These are phyloP conservation scores for Dipteronia sinensis DNA, from an alignment of 345 rosid species.

Conservation along the genomic window DNA sequence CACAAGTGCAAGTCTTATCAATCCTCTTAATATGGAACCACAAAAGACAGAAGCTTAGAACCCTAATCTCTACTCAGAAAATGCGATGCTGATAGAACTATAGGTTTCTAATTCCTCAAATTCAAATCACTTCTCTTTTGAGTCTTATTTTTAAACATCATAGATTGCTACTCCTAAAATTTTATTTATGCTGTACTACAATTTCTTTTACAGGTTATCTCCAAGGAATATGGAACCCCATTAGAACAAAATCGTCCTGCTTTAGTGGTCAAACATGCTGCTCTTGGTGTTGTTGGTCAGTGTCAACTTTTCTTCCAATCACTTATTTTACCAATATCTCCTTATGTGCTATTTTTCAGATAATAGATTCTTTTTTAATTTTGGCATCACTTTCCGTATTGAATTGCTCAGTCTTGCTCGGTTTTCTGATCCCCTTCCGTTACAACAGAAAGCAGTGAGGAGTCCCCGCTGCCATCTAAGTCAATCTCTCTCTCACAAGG, in stretches of 20 bases:
- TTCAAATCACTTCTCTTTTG: neutral
- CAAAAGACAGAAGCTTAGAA: neutral
- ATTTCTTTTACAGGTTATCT: conserved; percentile 56
- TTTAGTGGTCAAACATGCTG: conserved; percentile 21
- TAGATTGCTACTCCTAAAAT: neutral
- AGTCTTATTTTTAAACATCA: neutral
- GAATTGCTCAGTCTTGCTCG: neutral
- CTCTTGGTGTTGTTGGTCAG: conserved; percentile 39
- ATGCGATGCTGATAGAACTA: neutral
- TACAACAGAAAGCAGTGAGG: conserved; percentile 38
- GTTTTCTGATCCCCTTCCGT: neutral
- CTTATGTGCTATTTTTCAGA: neutral
- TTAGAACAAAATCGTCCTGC: conserved; percentile 28
- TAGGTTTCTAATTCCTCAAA: neutral
- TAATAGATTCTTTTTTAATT: neutral
- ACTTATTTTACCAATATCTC: neutral
- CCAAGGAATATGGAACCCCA: conserved; percentile 45
- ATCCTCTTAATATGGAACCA: neutral
- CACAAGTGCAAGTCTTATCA: neutral
- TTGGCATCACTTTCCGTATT: neutral
- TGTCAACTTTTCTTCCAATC: neutral
- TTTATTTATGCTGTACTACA: neutral
- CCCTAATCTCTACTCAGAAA: neutral
- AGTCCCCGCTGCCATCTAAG: conserved; percentile 25
- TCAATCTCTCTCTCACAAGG: conserved; percentile 31